Conservation (phyloP, 2,329 filamentous ascomycete species). For the Lecanosticta acicola region DNA sequence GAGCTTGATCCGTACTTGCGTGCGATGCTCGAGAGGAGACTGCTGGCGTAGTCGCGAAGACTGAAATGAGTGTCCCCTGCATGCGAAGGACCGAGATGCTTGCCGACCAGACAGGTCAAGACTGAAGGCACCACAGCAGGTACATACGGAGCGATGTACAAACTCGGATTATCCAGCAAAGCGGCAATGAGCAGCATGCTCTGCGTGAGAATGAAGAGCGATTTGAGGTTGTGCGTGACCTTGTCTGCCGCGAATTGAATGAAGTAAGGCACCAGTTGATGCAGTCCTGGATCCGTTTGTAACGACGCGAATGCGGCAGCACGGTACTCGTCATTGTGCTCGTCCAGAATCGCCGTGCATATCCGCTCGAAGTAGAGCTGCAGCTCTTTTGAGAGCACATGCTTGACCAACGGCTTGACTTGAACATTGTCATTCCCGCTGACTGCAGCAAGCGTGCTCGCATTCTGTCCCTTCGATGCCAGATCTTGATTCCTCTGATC, state of each 20-base stretch:
- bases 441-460: constrained; percentile 77
- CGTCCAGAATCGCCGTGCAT: constrained; percentile 79
- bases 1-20: constrained; percentile 76
- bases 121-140: constrained; percentile 74
- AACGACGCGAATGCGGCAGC: constrained; percentile 81
- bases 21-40: constrained; percentile 72
- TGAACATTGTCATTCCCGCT: constrained; percentile 76
- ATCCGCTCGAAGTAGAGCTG: constrained; percentile 97
- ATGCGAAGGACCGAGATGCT: constrained; percentile 62
- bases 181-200: constrained; percentile 89
- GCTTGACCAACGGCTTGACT: constrained; percentile 88
- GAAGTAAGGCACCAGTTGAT: constrained; percentile 94
- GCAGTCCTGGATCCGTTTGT: constrained; percentile 81
- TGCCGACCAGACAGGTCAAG: constrained; percentile 82
- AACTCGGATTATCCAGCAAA: constrained; percentile 72
- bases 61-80: constrained; percentile 61
- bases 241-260: constrained; percentile 93
- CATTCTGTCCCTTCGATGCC: constrained; percentile 81
- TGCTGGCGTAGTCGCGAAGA: constrained; percentile 77
- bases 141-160: constrained; percentile 68
- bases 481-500: constrained; percentile 81
- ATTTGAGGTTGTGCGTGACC: constrained; percentile 87
- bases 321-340: constrained; percentile 80
- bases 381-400: constrained; percentile 91
- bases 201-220: constrained; percentile 79